Evolutionary conservation across 2,329 filamentous ascomycete species (phyloP).

Genomic region (Alternaria panax): DNA sequence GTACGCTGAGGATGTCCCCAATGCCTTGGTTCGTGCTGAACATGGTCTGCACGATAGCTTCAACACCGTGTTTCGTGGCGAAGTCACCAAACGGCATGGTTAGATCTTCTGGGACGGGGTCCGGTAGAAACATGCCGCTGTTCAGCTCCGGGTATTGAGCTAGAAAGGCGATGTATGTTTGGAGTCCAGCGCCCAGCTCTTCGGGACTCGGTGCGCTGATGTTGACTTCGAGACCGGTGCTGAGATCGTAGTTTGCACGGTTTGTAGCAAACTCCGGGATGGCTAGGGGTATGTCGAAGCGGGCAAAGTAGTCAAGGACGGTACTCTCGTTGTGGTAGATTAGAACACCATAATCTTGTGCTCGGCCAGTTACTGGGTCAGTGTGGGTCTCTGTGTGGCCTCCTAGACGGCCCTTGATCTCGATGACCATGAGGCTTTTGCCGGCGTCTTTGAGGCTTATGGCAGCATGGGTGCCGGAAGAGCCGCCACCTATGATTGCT

Average conservation of each 20-base stretch:
- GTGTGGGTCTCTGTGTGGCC: slow-evolving; percentile 60
- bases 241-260: slow-evolving; percentile 37
- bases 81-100: slow-evolving; percentile 59
- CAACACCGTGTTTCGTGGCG: slow-evolving; percentile 57
- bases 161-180: not conserved
- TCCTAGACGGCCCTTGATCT: slow-evolving; percentile 52
- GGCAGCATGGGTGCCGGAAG: slow-evolving; percentile 52
- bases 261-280: not conserved
- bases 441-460: slow-evolving; percentile 50
- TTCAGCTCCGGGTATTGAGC: slow-evolving; percentile 6
- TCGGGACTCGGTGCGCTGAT: slow-evolving; percentile 2
- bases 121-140: slow-evolving; percentile 55
- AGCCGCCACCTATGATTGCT: slow-evolving; percentile 54
- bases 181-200: not conserved
- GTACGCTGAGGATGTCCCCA: slow-evolving; percentile 52
- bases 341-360: slow-evolving; percentile 48
- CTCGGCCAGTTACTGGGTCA: slow-evolving; percentile 41
- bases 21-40: slow-evolving; percentile 1
- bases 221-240: slow-evolving; percentile 27
- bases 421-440: slow-evolving; percentile 51
- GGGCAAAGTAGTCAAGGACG: slow-evolving; percentile 36
- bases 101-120: slow-evolving; percentile 56
- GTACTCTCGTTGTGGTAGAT: slow-evolving; percentile 52
- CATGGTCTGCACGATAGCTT: slow-evolving; percentile 34
- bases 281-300: slow-evolving; percentile 20